Percentiles rank a stretch among this genome's conserved stretches.
Evolutionary conservation across 768 basidiomycete genomes (phyloP).

Genomic region (Baorangia bicolor): DNA sequence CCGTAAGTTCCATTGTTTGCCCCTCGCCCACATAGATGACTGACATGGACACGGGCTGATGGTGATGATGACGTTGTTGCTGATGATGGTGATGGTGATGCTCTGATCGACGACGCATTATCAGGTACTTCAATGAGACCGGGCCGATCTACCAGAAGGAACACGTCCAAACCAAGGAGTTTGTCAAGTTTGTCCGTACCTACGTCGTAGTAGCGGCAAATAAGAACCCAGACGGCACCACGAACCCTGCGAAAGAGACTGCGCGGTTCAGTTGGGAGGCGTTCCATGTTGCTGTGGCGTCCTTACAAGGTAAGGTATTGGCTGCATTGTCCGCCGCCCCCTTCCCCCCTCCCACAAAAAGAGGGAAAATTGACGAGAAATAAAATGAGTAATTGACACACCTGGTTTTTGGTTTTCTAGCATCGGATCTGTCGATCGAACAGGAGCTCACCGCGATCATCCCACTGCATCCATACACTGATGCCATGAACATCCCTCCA

Average conservation of each 20-base stretch:
- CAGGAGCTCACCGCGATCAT: neutral
- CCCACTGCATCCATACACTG: neutral
- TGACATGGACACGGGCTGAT: neutral
- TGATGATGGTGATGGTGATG: neutral
- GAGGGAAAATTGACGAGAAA: neutral
- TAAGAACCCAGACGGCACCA: neutral
- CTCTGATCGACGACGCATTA: neutral
- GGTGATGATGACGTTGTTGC: neutral
- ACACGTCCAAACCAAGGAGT: constrained; percentile 2
- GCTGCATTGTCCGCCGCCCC: neutral
- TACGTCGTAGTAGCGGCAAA: neutral
- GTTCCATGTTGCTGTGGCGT: neutral
- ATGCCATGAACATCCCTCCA: neutral
- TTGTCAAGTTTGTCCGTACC: constrained; percentile 1
- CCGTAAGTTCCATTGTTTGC: neutral
- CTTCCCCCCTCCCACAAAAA: neutral
- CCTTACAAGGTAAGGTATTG: neutral
- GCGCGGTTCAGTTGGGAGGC: constrained; percentile 1
- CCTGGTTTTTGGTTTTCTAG: neutral
- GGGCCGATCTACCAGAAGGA: constrained; percentile 4
- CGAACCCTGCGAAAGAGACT: neutral
- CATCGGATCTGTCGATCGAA: neutral
- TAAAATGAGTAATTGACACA: neutral
- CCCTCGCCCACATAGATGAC: neutral
- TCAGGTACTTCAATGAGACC: constrained; percentile 11